Base-by-base conservation (phyloP, 192 early-diverging fungal species). In the Phlyctochytrium bullatum region DNA sequence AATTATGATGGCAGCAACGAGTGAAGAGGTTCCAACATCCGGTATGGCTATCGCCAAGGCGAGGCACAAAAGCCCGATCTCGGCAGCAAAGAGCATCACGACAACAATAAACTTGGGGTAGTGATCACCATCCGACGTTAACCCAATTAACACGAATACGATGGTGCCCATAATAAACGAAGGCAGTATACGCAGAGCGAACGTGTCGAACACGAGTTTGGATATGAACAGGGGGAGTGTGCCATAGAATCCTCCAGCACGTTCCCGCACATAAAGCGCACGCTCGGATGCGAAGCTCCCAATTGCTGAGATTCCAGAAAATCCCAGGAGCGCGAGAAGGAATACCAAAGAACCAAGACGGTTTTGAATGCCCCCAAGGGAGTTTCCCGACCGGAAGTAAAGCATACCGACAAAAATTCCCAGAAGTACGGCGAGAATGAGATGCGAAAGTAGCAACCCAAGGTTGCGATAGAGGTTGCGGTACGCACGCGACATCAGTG, bases 351-450 rank as follows among this genome's bases (percentile, higher is more conserved):
- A 81, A 0, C 90, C 90, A 1, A 89, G 76, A 24, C 88, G 78
- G 64, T 92, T 92, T 73, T 92, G 90, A 30, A 92, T 79, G n/a
- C 90, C 90, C 1, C 78, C 84, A 17, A 92, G 64, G 36, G 77
- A 72, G 33, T 66, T 62, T 54, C 85, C 74, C 6, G 81, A 73
- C 27, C 83, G 67, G 73, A 77, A 92, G 69, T 89, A 92, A 2
- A 92, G 66, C 12, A 80, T 78, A 36, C 90, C 90, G 10, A 92
- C 71, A 61, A 92, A 82, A 2, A 85, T 34, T 23, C 86, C 89
- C 20, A 90, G 59, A 0, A 81, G 30, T 0, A 89, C 47, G 0
- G 88, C 66, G 0, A 89, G 72, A 0, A 52, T 73, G 36, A 86
- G 60, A 68, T 90, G 88, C 16, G 86, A 80, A n/a, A 81, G 59